These are phyloP conservation scores for Roridomyces roridus DNA, from an alignment of 768 basidiomycete species.

Conservation along the genomic window DNA sequence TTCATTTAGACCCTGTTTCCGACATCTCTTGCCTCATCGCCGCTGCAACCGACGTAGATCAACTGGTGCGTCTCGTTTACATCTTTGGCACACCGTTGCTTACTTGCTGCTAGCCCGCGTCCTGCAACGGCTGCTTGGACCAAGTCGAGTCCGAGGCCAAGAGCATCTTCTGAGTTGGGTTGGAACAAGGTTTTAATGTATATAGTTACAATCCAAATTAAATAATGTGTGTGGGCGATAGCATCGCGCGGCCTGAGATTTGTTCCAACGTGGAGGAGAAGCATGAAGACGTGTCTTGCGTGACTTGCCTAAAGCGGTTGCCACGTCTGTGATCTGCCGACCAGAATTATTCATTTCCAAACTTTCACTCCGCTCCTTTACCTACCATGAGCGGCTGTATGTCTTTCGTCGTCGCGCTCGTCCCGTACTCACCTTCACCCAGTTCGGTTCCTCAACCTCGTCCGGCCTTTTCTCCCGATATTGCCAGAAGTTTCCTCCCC, in stretches of 20 bases:
- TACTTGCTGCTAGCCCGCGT: background rate
- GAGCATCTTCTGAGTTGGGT: too few relatives aligned
- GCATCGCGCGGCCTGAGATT: too few relatives aligned
- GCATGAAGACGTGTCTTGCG: too few relatives aligned
- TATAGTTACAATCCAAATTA: too few relatives aligned
- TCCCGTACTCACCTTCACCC: slow-evolving; percentile 9
- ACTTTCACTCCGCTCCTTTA: slow-evolving; percentile 31
- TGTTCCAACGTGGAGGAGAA: too few relatives aligned
- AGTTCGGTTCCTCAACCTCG: slow-evolving; percentile 98
- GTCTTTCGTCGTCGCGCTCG: slow-evolving; percentile 34
- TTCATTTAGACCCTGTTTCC: slow-evolving; percentile 11
- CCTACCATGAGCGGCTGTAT: slow-evolving; percentile 81
- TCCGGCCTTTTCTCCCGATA: slow-evolving; percentile 96
- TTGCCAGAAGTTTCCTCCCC: slow-evolving; percentile 98
- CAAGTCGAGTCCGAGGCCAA: slow-evolving; percentile 2
- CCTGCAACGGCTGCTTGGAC: slow-evolving; percentile 16
- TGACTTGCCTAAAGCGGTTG: background rate
- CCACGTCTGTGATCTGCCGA: slow-evolving; percentile 14
- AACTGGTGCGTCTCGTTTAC: background rate
- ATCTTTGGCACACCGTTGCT: too few relatives aligned
- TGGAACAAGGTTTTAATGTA: too few relatives aligned
- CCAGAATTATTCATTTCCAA: background rate
- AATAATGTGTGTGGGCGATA: too few relatives aligned
- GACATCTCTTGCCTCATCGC: slow-evolving; percentile 22
- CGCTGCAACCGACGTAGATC: slow-evolving; percentile 13